Conservation (phyloP, 495 filamentous ascomycete species). For the Podospora pseudocomata region DNA sequence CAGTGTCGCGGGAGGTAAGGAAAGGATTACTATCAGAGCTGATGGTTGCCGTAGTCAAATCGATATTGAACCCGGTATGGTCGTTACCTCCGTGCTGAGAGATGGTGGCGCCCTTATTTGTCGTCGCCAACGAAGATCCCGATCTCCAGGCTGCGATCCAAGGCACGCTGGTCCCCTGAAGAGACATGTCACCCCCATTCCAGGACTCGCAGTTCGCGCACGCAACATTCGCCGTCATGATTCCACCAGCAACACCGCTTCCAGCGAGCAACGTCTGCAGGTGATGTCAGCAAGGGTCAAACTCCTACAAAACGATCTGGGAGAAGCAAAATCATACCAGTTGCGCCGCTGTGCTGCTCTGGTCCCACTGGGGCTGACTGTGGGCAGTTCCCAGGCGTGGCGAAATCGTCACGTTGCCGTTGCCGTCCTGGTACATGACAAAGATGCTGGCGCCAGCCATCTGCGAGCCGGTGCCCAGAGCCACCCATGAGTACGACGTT, state of each 20-base stretch:
- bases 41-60: constrained; percentile 54
- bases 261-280: constrained; percentile 52
- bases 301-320: background rate
- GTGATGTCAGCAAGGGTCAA: background rate
- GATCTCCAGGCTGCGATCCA: constrained; percentile 68
- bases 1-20: constrained; percentile 20
- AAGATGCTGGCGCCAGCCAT: constrained; percentile 69
- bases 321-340: constrained; percentile 20
- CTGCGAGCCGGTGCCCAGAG: constrained; percentile 56
- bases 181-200: constrained; percentile 56
- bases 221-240: constrained; percentile 61
- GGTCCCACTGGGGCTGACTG: constrained; percentile 51
- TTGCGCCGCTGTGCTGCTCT: constrained; percentile 37
- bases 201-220: constrained; percentile 48
- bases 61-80: constrained; percentile 50
- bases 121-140: constrained; percentile 56
- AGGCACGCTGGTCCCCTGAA: constrained; percentile 42
- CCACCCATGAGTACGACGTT: constrained; percentile 58
- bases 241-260: constrained; percentile 50
- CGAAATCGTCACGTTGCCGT: constrained; percentile 60
- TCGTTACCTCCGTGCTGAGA: constrained; percentile 51
- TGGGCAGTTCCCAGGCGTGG: constrained; percentile 56
- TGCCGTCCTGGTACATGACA: constrained; percentile 59
- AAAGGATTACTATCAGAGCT: constrained; percentile 61
- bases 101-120: constrained; percentile 48